These are phyloP conservation scores for Epichloe sp. DNA, from an alignment of 2,329 filamentous ascomycete genomes.

Conservation along the genomic window DNA sequence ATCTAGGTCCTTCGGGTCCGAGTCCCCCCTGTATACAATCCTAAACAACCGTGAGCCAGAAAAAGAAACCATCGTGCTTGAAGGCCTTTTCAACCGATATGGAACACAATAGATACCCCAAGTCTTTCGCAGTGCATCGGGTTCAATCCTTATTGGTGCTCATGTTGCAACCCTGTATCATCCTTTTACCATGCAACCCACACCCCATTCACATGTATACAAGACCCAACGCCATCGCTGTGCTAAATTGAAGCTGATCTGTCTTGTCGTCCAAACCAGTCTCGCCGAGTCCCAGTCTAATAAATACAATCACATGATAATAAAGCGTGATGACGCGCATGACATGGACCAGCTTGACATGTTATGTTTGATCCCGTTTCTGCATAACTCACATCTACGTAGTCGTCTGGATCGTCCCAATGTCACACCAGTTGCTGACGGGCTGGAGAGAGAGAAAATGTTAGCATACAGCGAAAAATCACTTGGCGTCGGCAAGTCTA, in stretches of 20 bases:
- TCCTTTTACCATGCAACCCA: not conserved
- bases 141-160: not conserved
- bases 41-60: not conserved
- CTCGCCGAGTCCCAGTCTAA: not conserved
- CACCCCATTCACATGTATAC: not conserved
- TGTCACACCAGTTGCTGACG: slow-evolving; percentile 55
- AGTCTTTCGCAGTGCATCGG: too few relatives aligned
- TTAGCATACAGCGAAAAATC: not conserved
- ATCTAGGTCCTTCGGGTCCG: not conserved
- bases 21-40: not conserved
- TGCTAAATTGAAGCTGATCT: slow-evolving; percentile 12
- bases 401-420: slow-evolving; percentile 22
- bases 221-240: slow-evolving; percentile 21
- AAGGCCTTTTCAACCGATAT: too few relatives aligned
- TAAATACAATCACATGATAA: not conserved
- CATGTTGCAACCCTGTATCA: not conserved
- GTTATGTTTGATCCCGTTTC: not conserved
- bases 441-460: slow-evolving; percentile 27
- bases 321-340: not conserved
- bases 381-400: not conserved
- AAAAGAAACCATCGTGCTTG: too few relatives aligned
- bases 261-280: slow-evolving; percentile 6
- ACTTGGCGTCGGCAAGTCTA: slow-evolving; percentile 14
- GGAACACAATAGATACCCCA: too few relatives aligned
- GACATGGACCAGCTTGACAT: not conserved